A percentile compares a stretch with the other conserved stretches of the same genome.
Conservation (phyloP, 2,329 filamentous ascomycete species). For the Xylariaceae sp. region DNA sequence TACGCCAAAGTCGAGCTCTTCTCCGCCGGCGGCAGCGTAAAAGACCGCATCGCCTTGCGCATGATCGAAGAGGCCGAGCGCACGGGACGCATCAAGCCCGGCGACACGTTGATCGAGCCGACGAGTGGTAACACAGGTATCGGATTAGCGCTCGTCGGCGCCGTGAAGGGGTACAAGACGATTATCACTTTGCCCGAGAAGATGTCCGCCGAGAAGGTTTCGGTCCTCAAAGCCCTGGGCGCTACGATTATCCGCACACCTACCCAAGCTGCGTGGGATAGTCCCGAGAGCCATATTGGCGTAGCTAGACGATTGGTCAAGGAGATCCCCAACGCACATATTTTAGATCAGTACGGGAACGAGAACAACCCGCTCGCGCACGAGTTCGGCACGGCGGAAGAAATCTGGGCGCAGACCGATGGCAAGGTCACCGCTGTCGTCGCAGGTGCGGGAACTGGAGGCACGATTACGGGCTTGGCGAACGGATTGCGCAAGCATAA, state of each 20-base stretch:
- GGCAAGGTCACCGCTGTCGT: constrained; percentile 80
- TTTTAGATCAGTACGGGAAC: constrained; percentile 95
- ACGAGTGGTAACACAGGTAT: constrained; percentile 99
- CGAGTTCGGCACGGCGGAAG: constrained; percentile 89
- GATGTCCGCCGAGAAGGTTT: constrained; percentile 98
- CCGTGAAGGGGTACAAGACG: constrained; percentile 95
- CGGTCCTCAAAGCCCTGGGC: constrained; percentile 86
- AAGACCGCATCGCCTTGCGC: constrained; percentile 90
- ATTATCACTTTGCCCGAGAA: constrained; percentile 99
- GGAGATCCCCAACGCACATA: constrained; percentile 95
- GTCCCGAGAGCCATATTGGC: constrained; percentile 93
- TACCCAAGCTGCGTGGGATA: constrained; percentile 91
- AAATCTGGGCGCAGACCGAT: constrained; percentile 88
- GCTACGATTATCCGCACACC: constrained; percentile 97
- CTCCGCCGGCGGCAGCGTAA: constrained; percentile 90
- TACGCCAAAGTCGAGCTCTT: constrained; percentile 92
- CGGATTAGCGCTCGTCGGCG: constrained; percentile 86
- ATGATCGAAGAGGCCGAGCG: constrained; percentile 97
- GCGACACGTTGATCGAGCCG: constrained; percentile 95
- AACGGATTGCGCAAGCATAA: constrained; percentile 86
- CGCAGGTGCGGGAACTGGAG: constrained; percentile 90
- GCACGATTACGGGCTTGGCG: constrained; percentile 88
- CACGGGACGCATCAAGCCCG: constrained; percentile 89
- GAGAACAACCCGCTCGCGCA: constrained; percentile 88
- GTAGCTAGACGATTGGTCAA: constrained; percentile 86